phyloP scores from a whole-genome alignment of 176 grass and related monocot genomes.

The Paspalum notatum region DNA sequence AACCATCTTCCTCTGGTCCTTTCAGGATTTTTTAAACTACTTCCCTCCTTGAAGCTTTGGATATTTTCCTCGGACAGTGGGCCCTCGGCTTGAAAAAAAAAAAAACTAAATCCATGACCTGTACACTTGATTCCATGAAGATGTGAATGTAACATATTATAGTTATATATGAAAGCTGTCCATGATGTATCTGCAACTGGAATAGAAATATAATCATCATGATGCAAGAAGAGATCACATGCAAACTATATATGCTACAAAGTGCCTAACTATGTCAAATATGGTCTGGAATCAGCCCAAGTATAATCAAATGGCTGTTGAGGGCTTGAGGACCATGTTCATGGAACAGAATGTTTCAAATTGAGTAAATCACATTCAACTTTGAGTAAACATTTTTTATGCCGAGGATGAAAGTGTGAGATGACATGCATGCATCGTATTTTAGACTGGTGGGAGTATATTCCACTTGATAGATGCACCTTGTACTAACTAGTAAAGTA shows the following conservation, averaged over 20 bases:
- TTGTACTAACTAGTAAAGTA: not conserved
- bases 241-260: slow-evolving; percentile 4
- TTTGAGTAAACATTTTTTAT: not conserved
- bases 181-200: not conserved
- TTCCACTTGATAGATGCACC: slow-evolving; percentile 10
- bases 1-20: slow-evolving; percentile 50
- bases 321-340: not conserved
- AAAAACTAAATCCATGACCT: slow-evolving; percentile 22
- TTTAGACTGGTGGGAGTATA: not conserved
- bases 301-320: not conserved
- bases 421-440: not conserved
- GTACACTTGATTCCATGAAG: slow-evolving; percentile 16
- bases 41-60: slow-evolving; percentile 29
- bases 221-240: slow-evolving; percentile 33
- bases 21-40: slow-evolving; percentile 30
- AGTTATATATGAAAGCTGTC: not conserved
- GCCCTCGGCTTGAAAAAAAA: slow-evolving; percentile 27
- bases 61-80: slow-evolving; percentile 33
- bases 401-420: not conserved
- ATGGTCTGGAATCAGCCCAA: slow-evolving; percentile 3
- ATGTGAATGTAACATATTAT: slow-evolving; percentile 20
- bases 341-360: slow-evolving; percentile 7
- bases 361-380: not conserved
- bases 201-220: not conserved
- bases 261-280: not conserved